A percentile compares a stretch with the other conserved stretches of the same genome.
phyloP scores from a whole-genome alignment of 2,329 filamentous ascomycete genomes.

The Cercospora janseana region DNA sequence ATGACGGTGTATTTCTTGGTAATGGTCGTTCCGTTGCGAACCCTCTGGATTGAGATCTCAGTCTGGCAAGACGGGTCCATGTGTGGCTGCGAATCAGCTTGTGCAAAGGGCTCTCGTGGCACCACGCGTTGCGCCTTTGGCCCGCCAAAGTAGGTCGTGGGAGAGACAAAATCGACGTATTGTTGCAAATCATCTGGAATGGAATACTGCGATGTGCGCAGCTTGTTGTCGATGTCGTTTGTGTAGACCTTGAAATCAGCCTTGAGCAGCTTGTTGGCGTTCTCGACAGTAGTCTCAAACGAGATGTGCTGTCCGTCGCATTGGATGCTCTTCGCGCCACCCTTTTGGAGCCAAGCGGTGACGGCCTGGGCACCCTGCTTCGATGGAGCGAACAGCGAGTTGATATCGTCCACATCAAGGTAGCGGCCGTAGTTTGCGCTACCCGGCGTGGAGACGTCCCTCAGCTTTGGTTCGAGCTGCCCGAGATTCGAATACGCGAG shows the following conservation, averaged over 20 bases:
- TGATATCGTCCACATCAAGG: conserved; percentile 46
- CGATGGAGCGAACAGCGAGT: conserved; percentile 44
- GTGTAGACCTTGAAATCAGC: conserved; percentile 44
- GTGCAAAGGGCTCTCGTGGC: background rate
- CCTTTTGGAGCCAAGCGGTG: conserved; percentile 45
- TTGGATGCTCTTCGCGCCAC: conserved; percentile 40
- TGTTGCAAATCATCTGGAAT: conserved; percentile 31
- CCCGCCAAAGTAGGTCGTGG: conserved; percentile 41
- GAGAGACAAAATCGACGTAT: conserved; percentile 32
- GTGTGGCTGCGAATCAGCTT: background rate
- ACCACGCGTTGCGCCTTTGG: background rate
- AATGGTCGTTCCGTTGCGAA: conserved; percentile 12
- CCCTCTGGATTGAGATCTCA: conserved; percentile 11
- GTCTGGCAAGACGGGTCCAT: background rate
- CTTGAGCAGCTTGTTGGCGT: conserved; percentile 41
- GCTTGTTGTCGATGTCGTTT: conserved; percentile 38
- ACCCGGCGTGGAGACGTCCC: conserved; percentile 49
- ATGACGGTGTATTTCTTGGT: conserved; percentile 30
- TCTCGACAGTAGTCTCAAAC: conserved; percentile 41
- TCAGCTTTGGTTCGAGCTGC: conserved; percentile 42
- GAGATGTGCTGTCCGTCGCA: conserved; percentile 38
- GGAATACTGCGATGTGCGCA: conserved; percentile 42
- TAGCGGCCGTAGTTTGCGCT: conserved; percentile 51
- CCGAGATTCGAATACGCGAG: conserved; percentile 31
- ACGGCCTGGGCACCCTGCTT: conserved; percentile 36